A percentile compares a stretch with the other conserved stretches of the same genome.
phyloP scores from a whole-genome alignment of 2,329 filamentous ascomycete species.

The Huntiella savannae region DNA sequence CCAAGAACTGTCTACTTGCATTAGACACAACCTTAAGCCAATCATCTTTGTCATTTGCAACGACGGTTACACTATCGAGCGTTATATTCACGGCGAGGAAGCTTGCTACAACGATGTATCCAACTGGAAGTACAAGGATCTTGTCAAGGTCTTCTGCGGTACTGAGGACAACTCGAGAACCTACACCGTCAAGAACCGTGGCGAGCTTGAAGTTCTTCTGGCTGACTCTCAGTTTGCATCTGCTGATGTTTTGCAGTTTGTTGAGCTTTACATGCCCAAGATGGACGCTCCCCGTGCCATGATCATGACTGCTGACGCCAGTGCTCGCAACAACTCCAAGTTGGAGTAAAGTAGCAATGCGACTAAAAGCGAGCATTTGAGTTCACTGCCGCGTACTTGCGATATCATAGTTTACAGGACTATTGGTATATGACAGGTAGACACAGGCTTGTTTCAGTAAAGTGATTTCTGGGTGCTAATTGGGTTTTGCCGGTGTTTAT shows the following conservation, averaged over 20 bases:
- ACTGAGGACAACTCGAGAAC: slow-evolving; percentile 35
- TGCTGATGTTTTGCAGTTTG: slow-evolving; percentile 41
- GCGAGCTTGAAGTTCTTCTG: slow-evolving; percentile 48
- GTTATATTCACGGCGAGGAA: slow-evolving; percentile 70
- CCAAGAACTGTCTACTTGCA: slow-evolving; percentile 71
- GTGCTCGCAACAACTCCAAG: slow-evolving; percentile 46
- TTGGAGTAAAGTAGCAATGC: slow-evolving; percentile 14
- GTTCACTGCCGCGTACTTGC: too few relatives aligned
- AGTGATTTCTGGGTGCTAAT: too few relatives aligned
- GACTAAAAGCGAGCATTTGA: neutral
- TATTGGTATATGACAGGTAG: too few relatives aligned
- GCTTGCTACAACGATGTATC: slow-evolving; percentile 66
- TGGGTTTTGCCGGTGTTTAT: too few relatives aligned
- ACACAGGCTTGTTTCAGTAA: neutral
- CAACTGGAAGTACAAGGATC: slow-evolving; percentile 51
- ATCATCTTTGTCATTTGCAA: slow-evolving; percentile 81
- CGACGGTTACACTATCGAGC: slow-evolving; percentile 76
- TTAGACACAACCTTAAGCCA: slow-evolving; percentile 52
- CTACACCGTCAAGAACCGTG: slow-evolving; percentile 49
- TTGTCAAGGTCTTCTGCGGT: slow-evolving; percentile 50
- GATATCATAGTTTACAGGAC: too few relatives aligned
- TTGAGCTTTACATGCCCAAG: slow-evolving; percentile 65
- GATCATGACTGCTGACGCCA: slow-evolving; percentile 50
- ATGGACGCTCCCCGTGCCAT: slow-evolving; percentile 57
- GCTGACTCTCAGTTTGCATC: slow-evolving; percentile 43